Base-by-base conservation (phyloP, 2,329 filamentous ascomycete species). In the Cryoendolithus antarcticus region DNA sequence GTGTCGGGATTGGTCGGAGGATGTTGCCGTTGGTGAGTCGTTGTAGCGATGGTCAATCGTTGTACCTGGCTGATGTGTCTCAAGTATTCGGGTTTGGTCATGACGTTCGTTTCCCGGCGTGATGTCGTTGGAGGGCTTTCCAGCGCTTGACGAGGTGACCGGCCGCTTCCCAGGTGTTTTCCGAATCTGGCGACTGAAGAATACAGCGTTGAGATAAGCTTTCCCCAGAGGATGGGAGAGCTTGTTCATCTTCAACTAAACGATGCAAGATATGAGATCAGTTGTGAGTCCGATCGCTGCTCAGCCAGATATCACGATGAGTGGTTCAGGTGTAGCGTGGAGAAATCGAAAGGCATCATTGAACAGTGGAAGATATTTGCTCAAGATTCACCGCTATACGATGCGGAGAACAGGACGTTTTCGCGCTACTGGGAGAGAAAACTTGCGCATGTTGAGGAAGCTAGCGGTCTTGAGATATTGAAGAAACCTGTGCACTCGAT, bases 221-320 rank as follows among this genome's bases (percentile, higher is more conserved):
- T 34, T 34, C 32, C 32, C 21, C 11, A 34, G 10, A 34, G 32
- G 32, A 34, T 34, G 32, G 32, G 15, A 15, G 32, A 34, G 32
- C 32, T 34, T 10, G 32, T 34, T 10, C 32, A 34, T 15, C 32
- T 34, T 19, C n/a, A 13, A 6, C 12, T 34, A 21, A 10, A 6
- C 12, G 6, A 13, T 21, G 9, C 21, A 10, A 34, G 32, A 15
- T 15, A 13, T 6, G 11, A 34, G 9, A 15, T 34, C 8, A 34
- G 15, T 10, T 34, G 32, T 21, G 15, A 19, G 32, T 13, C 32
- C 21, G 13, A 13, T 13, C 32, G 21, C 15, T 34, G 32, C 10
- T 10, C 9, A 12, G 5, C 5, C 5, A 6, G 21, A 13, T 34
- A 34, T 21, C 32, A 34, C 10, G 12, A 34, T 34, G 11, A 34